Base-by-base conservation (phyloP, 2,329 filamentous ascomycete genomes). In the Chaetomium sp. region DNA sequence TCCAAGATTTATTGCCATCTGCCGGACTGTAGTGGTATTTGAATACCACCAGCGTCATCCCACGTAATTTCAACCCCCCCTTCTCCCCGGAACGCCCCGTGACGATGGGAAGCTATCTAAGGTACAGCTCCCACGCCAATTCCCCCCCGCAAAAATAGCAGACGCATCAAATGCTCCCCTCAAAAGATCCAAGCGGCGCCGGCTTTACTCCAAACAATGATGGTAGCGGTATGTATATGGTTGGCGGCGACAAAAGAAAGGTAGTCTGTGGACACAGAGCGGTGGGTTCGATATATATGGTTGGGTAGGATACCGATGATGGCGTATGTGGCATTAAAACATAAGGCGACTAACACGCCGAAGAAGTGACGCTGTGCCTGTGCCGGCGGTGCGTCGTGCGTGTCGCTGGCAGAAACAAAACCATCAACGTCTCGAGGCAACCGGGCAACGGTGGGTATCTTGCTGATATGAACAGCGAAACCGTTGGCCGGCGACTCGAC, bases 381-480 rank as follows among this genome's bases (percentile, higher is more conserved):
- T 12, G 33, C 6, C 8, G 31, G 21, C 19, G n/a, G 21, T 25
- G 29, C 45, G 21, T 60, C 23, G 31, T 53, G 29, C 23, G 31
- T 10, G 31, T 31, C 16, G 35, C 10, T 33, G 35, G 19, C 5
- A 7, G 23, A 4, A 13, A 33, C 10, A 42, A 19, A 4, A 42
- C 21, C 29, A 58, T 51, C 16, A 42, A 29, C 21, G 25, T 47
- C 4, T 42, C 31, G 42, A 55, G 23, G 23, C 7, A 27, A 29
- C 19, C 62, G 21, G 45, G 31, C 19, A 62, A 66, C 65, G 67
- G 67, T 55, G 65, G 66, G 65, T 69, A 69, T 68, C 67, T 62
- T 66, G 67, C 65, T 65, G 64, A 4, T 27, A 23, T 27, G 45
- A 42, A 49, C 64, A 65, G 67, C 65, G 59, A 63, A 65, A 65